These are phyloP conservation scores for Apiotrichum siamense DNA, from an alignment of 1,284 basidiomycete species.

Conservation along the genomic window DNA sequence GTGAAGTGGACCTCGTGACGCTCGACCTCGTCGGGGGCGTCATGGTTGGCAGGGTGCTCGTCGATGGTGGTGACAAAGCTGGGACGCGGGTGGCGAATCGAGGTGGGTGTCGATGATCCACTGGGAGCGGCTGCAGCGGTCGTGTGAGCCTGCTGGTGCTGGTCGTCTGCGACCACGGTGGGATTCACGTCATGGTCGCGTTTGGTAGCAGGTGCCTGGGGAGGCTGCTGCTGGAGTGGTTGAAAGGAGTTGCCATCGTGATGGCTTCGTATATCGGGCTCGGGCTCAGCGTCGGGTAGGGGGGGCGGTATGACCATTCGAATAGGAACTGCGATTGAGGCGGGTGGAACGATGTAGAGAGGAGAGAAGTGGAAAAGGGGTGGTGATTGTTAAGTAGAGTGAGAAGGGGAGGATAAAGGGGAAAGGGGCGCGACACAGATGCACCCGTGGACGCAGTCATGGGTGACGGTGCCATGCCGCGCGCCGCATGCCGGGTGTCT, in stretches of 20 bases:
- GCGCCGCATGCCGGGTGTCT: too few relatives aligned
- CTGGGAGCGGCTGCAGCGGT: neutral
- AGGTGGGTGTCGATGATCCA: neutral
- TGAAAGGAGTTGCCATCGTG: neutral
- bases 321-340: neutral
- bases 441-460: too few relatives aligned
- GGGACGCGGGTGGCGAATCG: neutral
- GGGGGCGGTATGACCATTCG: slow-evolving; percentile 15
- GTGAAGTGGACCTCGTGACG: slow-evolving; percentile 2
- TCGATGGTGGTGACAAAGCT: slow-evolving; percentile 4
- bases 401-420: too few relatives aligned
- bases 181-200: neutral
- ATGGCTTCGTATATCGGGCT: slow-evolving; percentile 23
- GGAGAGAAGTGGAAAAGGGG: neutral
- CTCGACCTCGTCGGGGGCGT: neutral
- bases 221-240: neutral
- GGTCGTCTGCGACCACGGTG: neutral
- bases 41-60: neutral
- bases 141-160: neutral
- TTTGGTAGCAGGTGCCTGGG: too few relatives aligned
- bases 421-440: too few relatives aligned
- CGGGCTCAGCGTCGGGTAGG: slow-evolving; percentile 15
- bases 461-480: too few relatives aligned
- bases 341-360: neutral
- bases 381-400: neutral